phyloP scores from a whole-genome alignment of 2,329 filamentous ascomycete species.

The Sporothrix brasiliensis region DNA sequence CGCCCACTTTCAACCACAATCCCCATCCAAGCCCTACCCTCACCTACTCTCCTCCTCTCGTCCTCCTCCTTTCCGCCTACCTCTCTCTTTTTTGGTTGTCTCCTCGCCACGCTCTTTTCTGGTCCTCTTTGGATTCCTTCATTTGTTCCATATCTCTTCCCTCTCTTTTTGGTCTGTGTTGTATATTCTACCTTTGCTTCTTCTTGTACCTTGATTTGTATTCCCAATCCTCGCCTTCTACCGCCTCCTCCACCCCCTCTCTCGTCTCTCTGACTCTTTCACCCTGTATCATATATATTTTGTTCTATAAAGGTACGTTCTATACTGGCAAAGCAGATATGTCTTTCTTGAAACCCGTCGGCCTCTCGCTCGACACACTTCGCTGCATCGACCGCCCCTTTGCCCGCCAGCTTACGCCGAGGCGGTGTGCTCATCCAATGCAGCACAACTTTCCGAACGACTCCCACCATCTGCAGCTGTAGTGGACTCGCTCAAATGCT shows the following conservation, averaged over 20 bases:
- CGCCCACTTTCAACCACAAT: slow-evolving; percentile 25
- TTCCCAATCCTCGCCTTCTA: slow-evolving; percentile 14
- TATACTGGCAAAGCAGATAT: neutral
- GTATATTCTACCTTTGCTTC: slow-evolving; percentile 13
- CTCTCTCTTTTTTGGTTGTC: neutral
- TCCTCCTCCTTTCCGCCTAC: neutral
- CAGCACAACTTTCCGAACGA: neutral
- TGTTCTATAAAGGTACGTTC: slow-evolving; percentile 36
- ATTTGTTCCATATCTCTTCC: slow-evolving; percentile 26
- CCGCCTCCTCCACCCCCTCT: neutral
- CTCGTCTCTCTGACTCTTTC: slow-evolving; percentile 1
- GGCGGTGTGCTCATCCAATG: slow-evolving; percentile 21
- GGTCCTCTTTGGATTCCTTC: slow-evolving; percentile 24
- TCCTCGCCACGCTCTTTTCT: slow-evolving; percentile 32
- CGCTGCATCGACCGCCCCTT: slow-evolving; percentile 1
- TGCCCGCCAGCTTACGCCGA: neutral
- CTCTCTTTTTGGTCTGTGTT: slow-evolving; percentile 11
- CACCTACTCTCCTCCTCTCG: neutral
- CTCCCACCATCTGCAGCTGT: neutral
- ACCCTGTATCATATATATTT: slow-evolving; percentile 37
- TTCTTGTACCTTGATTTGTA: slow-evolving; percentile 21
- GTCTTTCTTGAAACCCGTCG: neutral
- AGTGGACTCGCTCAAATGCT: neutral
- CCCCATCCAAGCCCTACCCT: slow-evolving; percentile 7
- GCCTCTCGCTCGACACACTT: neutral